Evolutionary conservation across 2,329 filamentous ascomycete species (phyloP).

Genomic region (Fusarium algeriense): DNA sequence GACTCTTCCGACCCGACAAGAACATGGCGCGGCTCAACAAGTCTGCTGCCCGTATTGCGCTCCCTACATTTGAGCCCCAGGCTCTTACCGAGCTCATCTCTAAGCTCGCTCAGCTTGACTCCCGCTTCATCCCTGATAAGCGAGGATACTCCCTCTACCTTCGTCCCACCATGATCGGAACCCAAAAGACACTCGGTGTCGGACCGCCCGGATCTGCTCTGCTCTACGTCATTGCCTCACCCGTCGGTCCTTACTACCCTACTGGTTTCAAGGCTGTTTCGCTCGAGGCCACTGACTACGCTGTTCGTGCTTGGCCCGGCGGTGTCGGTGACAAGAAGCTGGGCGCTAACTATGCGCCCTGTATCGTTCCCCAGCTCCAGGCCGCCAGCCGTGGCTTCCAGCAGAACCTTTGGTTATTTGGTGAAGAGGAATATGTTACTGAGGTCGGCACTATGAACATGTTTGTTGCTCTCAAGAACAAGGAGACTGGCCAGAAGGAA

Average conservation of each 20-base stretch:
- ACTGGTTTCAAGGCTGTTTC: slow-evolving; percentile 98
- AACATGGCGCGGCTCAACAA: slow-evolving; percentile 97
- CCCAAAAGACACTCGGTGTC: slow-evolving; percentile 92
- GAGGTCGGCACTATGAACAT: slow-evolving; percentile 99
- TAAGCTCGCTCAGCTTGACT: slow-evolving; percentile 82
- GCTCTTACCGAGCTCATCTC: slow-evolving; percentile 85
- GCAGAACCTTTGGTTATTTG: slow-evolving; percentile 98
- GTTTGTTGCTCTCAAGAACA: slow-evolving; percentile 87
- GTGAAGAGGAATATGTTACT: slow-evolving; percentile 93
- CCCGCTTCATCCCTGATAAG: slow-evolving; percentile 87
- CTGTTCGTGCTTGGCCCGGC: slow-evolving; percentile 96
- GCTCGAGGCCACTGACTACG: slow-evolving; percentile 95
- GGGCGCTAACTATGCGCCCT: slow-evolving; percentile 98
- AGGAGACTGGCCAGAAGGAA: slow-evolving; percentile 90
- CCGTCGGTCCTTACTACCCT: slow-evolving; percentile 97
- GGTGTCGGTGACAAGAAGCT: slow-evolving; percentile 99
- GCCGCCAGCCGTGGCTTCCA: slow-evolving; percentile 93
- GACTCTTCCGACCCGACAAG: slow-evolving; percentile 92
- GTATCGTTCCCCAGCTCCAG: slow-evolving; percentile 95
- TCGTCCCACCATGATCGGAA: slow-evolving; percentile 96
- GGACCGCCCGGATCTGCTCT: slow-evolving; percentile 91
- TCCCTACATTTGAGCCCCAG: slow-evolving; percentile 84
- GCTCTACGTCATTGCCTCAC: slow-evolving; percentile 94
- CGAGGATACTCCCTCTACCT: slow-evolving; percentile 96
- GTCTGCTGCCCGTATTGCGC: slow-evolving; percentile 89